Evolutionary conservation across 2,329 filamentous ascomycete genomes (phyloP), one percentile per base, ranked within the genome.

Genomic region (Diaporthe vexans): DNA sequence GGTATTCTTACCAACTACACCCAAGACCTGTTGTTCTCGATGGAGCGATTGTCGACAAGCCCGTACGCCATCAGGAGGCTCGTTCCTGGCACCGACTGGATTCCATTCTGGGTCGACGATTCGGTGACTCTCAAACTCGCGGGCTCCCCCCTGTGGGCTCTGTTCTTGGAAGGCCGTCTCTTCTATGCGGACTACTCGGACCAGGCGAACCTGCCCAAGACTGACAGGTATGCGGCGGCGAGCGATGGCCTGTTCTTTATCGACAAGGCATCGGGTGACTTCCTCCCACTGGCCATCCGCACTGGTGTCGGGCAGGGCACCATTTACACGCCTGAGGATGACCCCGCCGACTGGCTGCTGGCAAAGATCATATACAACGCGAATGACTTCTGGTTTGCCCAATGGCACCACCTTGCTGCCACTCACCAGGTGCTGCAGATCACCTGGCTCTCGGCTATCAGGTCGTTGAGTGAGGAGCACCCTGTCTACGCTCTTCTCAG

Each of bases 361-460:
- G 87, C 87, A 8, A 88, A 89, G 80, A 84, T 88, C 57, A 82
- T 86, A 77, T 87, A 86, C 77, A 87, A 87, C 67, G 78, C 81
- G 35, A 87, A 88, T 68, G 85, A 88, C 76, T 81, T 88, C 48
- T 88, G 84, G 79, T 82, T 85, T 73, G 80, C 81, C 0, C 84
- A 87, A 70, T 84, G 83, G 79, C 81, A 83, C 73, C 86, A 88
- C 75, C 79, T 88, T 1, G 83, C 83, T 1, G 79, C 79, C n/a
- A 84, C 83, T 0, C 87, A 88, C 75, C 82, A 81, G 21, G 83
- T 86, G 15, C 78, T 81, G 4, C 86, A 89, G 76, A 82, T 84
- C 69, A 82, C 83, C 0, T 85, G 85, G 77, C 77, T 85, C 74
- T 85, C 87, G 17, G 86, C 86, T 0, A 80, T 86, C 29, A 82